Evolutionary conservation across 495 filamentous ascomycete species (phyloP), one percentile per base, ranked within the genome.

Genomic region (Talaromyces borbonicus): DNA sequence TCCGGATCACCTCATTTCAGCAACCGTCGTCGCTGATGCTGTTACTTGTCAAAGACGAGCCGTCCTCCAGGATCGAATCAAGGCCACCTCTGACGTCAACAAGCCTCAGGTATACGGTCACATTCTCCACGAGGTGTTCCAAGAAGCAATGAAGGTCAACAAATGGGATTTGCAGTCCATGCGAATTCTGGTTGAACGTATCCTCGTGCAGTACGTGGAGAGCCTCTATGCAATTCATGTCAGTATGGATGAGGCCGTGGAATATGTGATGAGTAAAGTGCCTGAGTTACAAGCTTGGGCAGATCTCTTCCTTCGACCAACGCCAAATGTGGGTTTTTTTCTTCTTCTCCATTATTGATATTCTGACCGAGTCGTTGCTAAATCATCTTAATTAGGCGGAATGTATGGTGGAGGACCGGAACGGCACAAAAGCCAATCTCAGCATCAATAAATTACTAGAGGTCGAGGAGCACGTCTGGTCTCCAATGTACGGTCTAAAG

Each of bases 381-480:
- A n/a, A n/a, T n/a, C n/a, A n/a, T n/a, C 7, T 48, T 25, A 26
- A 14, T 46, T 63, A 88, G 78, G 58, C 76, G 11, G 72, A 80
- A 44, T 87, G 84, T 4, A 49, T 84, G n/a, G 83, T 94, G 5
- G 79, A 83, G 49, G 89, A 88, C 46, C 75, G 84, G 31, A 83
- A 87, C 51, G 83, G 81, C 26, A 72, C 69, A 31, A 67, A 84
- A 52, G 77, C 85, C 9, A 79, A 75, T 33, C 80, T 96, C 72
- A 87, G 83, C 54, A 79, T 98, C 51, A 95, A 79, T 60, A 96
- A 95, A 58, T 68, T 98, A 26, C 80, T 98, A 32, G 92, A 95
- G 56, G 87, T 97, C 16, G 92, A 98, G 61, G 92, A 98, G 61
- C 90, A 96, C 55, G 76, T 96, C 29, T 96, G 90, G 92, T 96